Conservation (phyloP, 495 filamentous ascomycete genomes). For the Tuber magnatum region DNA sequence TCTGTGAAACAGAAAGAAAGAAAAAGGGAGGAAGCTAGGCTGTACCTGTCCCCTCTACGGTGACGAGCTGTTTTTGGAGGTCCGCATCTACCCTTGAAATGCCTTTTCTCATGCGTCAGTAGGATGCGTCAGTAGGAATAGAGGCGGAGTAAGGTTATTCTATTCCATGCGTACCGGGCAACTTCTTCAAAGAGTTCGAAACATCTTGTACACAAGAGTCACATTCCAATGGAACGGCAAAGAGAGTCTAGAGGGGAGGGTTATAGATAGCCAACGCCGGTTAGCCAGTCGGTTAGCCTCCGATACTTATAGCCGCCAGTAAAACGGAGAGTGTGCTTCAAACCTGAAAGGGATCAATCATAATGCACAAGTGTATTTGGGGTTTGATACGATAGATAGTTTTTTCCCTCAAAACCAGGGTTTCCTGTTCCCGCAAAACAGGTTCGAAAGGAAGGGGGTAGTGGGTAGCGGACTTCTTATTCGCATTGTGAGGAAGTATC, state of each 20-base stretch:
- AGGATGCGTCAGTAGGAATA: constrained; percentile 12
- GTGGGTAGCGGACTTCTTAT: neutral
- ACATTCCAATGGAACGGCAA: constrained; percentile 90
- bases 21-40: constrained; percentile 11
- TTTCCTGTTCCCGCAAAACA: neutral
- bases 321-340: neutral
- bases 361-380: constrained; percentile 31
- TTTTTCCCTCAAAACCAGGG: neutral
- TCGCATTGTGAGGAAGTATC: neutral
- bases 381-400: constrained; percentile 6
- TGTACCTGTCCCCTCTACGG: constrained; percentile 61
- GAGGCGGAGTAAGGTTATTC: constrained; percentile 12
- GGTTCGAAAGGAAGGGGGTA: neutral
- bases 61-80: constrained; percentile 60
- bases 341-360: constrained; percentile 57
- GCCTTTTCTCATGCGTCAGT: constrained; percentile 42
- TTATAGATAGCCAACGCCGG: neutral
- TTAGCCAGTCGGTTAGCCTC: constrained; percentile 9
- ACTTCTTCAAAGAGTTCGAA: constrained; percentile 62
- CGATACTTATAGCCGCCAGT: neutral
- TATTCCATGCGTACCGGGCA: constrained; percentile 52
- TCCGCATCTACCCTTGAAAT: constrained; percentile 62
- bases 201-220: constrained; percentile 78
- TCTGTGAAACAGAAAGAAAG: constrained; percentile 36
- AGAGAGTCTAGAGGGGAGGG: constrained; percentile 61